Conservation (phyloP, 805 yeast genomes). For the Sugiyamaella qingdaonensis region DNA sequence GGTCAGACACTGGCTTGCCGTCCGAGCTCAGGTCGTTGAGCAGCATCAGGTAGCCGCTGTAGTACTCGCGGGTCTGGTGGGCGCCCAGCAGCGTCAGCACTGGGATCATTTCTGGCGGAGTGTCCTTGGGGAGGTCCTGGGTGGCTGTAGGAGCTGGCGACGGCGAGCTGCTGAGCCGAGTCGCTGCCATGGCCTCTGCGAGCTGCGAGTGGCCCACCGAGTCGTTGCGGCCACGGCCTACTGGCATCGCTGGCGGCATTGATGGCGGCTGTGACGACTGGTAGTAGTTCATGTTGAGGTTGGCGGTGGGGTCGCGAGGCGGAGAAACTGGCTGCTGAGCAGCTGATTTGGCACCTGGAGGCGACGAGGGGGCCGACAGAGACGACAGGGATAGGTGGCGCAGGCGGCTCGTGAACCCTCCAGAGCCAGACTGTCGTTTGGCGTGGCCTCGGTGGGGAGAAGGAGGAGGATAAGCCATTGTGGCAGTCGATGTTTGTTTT, state of each 20-base stretch:
- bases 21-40: slow-evolving; percentile 45
- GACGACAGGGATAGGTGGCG: slow-evolving; percentile 7
- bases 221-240: neutral
- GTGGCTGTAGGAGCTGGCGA: neutral
- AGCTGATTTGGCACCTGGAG: slow-evolving; percentile 15
- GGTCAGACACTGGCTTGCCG: slow-evolving; percentile 71
- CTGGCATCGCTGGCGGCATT: neutral
- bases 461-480: slow-evolving; percentile 1
- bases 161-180: slow-evolving; percentile 5
- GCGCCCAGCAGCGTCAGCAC: slow-evolving; percentile 65
- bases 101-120: slow-evolving; percentile 67
- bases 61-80: slow-evolving; percentile 64
- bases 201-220: neutral
- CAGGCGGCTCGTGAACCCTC: slow-evolving; percentile 7
- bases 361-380: slow-evolving; percentile 4
- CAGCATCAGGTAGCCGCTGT: slow-evolving; percentile 47
- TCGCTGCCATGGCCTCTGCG: neutral
- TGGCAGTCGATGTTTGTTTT: neutral
- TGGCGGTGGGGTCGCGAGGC: neutral
- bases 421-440: slow-evolving; percentile 6
- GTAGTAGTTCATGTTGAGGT: neutral
- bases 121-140: slow-evolving; percentile 27
- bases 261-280: neutral
- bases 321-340: slow-evolving; percentile 8
- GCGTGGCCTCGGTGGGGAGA: neutral